Conservation (phyloP, 2,329 filamentous ascomycete species). For the Hypomyces perniciosus region DNA sequence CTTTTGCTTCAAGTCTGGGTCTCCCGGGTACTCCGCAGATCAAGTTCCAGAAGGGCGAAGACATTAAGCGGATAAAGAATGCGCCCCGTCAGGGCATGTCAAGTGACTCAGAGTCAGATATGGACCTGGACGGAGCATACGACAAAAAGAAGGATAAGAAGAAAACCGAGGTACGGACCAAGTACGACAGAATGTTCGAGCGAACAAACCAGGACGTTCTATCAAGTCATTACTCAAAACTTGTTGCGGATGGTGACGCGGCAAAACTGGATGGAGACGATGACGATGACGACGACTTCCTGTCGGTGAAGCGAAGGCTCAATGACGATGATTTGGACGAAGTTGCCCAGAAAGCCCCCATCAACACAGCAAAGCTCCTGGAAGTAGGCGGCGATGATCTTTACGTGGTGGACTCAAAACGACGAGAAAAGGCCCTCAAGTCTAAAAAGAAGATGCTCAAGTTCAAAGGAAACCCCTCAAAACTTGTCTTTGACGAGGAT, state of each 20-base stretch:
- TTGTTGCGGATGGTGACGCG: constrained; percentile 55
- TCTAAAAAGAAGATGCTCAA: constrained; percentile 93
- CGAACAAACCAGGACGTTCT: constrained; percentile 91
- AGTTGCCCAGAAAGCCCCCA: constrained; percentile 39
- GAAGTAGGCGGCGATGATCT: constrained; percentile 65
- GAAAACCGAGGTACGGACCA: constrained; percentile 75
- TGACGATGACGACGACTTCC: constrained; percentile 72
- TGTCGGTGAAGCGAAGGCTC: constrained; percentile 84
- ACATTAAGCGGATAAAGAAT: constrained; percentile 83
- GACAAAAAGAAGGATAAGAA: constrained; percentile 44
- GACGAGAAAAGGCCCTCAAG: constrained; percentile 87
- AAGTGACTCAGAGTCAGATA: constrained; percentile 54
- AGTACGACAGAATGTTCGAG: constrained; percentile 98
- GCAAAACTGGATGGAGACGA: constrained; percentile 40
- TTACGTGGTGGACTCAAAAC: constrained; percentile 86
- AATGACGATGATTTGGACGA: constrained; percentile 59
- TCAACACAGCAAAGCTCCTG: constrained; percentile 51
- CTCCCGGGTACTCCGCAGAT: constrained; percentile 88
- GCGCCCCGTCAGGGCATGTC: constrained; percentile 63
- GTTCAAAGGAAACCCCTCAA: constrained; percentile 78
- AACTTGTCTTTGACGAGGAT: constrained; percentile 88
- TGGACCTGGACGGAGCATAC: constrained; percentile 41
- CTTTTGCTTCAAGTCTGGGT: constrained; percentile 77
- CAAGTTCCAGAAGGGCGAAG: constrained; percentile 85
- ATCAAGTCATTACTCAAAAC: constrained; percentile 86